Base-by-base conservation (phyloP, 2,329 filamentous ascomycete genomes). In the Sclerotinia subarctica region DNA sequence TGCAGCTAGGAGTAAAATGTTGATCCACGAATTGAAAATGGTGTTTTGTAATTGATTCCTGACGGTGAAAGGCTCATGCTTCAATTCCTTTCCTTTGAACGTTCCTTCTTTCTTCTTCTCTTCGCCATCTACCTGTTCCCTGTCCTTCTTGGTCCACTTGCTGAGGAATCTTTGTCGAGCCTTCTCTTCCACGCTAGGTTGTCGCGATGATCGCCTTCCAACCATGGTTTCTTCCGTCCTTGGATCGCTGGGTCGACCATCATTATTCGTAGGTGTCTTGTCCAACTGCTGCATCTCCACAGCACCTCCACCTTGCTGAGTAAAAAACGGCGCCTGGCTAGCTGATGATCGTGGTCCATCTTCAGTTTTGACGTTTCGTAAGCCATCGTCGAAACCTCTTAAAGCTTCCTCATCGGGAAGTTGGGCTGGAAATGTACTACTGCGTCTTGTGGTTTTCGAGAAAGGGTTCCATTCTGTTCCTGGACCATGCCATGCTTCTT, bases 21-120 rank as follows among this genome's bases (percentile, higher is more conserved):
- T 97, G 80, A 97, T 90, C 87, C 91, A 96, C 0, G 92, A 95
- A 74, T 87, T 89, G 72, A 96, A 86, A 4, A 96, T 74, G 0
- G 92, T 93, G 24, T 90, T 87, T 73, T 88, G 87, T 60, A 94
- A 78, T 78, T 94, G 91, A 74, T 89, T 88, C 69, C 80, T 80
- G 11, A 86, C 74, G 0, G 88, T 90, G 69, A 86, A 90, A 26
- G 77, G 75, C 52, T 79, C 75, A 66, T 79, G 80, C 66, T 82
- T 79, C 67, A 82, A 77, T n/a, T 78, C 77, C 66, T 82, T 79
- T 29, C 75, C 75, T 57, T 71, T 74, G 52, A 74, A 77, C 67
- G 74, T 75, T 17, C 74, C 72, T 15, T 70, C 58, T 64, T 74
- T 74, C 64, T 76, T 77, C 26, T 62, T 64, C 21, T 73, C 71